phyloP scores from a whole-genome alignment of 768 basidiomycete species.

The Tylopilus balloui region DNA sequence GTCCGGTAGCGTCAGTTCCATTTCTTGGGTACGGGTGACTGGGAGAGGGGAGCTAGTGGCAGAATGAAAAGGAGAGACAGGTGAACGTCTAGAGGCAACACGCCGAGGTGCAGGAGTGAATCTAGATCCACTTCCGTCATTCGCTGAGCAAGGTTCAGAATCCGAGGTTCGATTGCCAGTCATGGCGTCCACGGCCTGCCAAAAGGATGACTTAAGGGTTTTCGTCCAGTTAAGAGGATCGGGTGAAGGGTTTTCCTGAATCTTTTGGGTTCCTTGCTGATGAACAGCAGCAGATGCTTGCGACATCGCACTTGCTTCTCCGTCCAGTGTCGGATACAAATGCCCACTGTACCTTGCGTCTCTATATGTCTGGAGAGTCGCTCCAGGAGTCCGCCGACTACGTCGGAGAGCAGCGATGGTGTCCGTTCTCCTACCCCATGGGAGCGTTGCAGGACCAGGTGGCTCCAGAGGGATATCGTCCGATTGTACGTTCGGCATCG shows the following conservation, averaged over 20 bases:
- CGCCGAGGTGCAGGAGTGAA: conserved; percentile 24
- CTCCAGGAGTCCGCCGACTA: conserved; percentile 6
- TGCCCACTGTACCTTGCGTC: conserved; percentile 14
- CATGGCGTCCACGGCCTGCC: conserved; percentile 47
- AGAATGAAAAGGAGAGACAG: conserved; percentile 1
- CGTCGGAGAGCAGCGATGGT: conserved; percentile 22
- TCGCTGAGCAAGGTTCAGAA: background rate
- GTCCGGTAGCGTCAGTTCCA: background rate
- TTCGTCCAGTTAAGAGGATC: conserved; percentile 38
- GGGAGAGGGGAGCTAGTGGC: background rate
- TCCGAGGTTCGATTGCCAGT: conserved; percentile 37
- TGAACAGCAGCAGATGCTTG: background rate
- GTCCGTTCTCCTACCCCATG: conserved; percentile 29
- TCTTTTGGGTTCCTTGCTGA: background rate
- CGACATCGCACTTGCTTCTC: background rate
- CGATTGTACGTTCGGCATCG: background rate
- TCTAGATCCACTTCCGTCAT: conserved; percentile 9
- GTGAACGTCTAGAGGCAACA: conserved; percentile 11
- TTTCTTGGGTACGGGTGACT: background rate
- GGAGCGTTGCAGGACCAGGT: conserved; percentile 20
- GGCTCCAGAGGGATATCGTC: conserved; percentile 9
- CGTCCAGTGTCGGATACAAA: conserved; percentile 7
- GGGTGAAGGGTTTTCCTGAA: background rate
- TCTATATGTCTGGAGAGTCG: conserved; percentile 4
- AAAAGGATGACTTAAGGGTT: conserved; percentile 41